Conservation (phyloP, 768 basidiomycete species). For the Amanita thiersii region DNA sequence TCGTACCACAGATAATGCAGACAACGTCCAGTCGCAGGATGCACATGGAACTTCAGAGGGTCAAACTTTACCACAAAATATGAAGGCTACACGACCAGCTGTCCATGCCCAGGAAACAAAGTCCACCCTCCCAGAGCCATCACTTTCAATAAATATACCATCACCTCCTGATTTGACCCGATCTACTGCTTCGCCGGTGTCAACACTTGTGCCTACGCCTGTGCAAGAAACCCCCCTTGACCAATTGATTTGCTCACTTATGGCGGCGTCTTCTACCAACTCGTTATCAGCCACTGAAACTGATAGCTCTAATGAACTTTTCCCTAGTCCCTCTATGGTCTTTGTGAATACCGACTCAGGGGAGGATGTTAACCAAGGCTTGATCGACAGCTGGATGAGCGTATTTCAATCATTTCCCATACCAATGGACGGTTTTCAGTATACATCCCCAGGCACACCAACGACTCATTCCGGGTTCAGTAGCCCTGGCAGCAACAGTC, state of each 20-base stretch:
- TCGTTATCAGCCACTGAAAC: background rate
- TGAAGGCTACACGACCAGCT: too few species aligned
- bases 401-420: slow-evolving; percentile 39
- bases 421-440: slow-evolving; percentile 19
- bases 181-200: slow-evolving; percentile 6
- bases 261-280: slow-evolving; percentile 20
- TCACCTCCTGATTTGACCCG: slow-evolving; percentile 4
- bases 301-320: background rate
- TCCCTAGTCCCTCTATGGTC: background rate
- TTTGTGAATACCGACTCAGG: background rate
- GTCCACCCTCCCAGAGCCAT: background rate
- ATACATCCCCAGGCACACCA: background rate
- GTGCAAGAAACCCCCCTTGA: slow-evolving; percentile 25
- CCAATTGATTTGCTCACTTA: slow-evolving; percentile 30
- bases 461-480: background rate
- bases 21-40: too few species aligned
- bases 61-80: too few species aligned
- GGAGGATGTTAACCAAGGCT: slow-evolving; percentile 4
- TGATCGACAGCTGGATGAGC: slow-evolving; percentile 39
- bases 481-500: background rate
- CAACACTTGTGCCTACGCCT: too few species aligned
- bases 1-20: too few species aligned
- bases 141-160: background rate
- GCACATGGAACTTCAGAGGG: too few species aligned
- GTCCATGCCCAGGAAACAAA: background rate